phyloP scores from a whole-genome alignment of 495 filamentous ascomycete genomes.

The Staphylotrichum tortipilum region DNA sequence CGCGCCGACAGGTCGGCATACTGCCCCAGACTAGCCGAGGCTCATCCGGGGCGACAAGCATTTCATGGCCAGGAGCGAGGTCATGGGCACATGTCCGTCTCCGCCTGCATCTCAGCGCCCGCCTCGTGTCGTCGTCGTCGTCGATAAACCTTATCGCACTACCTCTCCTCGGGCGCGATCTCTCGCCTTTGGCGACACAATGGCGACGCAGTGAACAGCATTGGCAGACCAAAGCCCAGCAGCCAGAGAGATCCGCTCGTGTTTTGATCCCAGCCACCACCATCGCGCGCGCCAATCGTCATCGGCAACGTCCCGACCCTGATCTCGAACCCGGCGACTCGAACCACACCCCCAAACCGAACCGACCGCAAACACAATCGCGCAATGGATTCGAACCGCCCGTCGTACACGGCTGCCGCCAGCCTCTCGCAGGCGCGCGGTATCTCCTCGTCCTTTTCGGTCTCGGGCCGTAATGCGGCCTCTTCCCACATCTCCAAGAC shows the following conservation, averaged over 20 bases:
- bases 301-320: too few species aligned
- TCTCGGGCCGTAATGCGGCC: conserved; percentile 47
- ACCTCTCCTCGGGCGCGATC: not conserved
- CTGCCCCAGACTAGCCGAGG: conserved; percentile 7
- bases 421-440: conserved; percentile 12
- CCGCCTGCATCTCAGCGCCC: not conserved
- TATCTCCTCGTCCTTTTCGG: conserved; percentile 39
- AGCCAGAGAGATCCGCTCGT: too few species aligned
- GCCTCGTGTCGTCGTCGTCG: not conserved
- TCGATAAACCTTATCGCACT: conserved; percentile 6
- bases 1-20: not conserved
- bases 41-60: conserved; percentile 1
- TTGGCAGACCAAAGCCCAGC: too few species aligned
- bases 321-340: too few species aligned
- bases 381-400: conserved; percentile 30
- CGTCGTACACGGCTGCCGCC: conserved; percentile 17
- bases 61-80: not conserved
- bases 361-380: not conserved
- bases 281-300: not conserved
- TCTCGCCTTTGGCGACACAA: not conserved
- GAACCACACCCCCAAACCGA: not conserved
- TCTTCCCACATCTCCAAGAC: conserved; percentile 65
- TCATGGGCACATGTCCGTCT: conserved; percentile 8
- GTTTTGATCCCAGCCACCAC: not conserved
- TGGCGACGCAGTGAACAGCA: conserved; percentile 1